Conservation (phyloP, 2,329 filamentous ascomycete species). For the Fusarium aywerte region DNA sequence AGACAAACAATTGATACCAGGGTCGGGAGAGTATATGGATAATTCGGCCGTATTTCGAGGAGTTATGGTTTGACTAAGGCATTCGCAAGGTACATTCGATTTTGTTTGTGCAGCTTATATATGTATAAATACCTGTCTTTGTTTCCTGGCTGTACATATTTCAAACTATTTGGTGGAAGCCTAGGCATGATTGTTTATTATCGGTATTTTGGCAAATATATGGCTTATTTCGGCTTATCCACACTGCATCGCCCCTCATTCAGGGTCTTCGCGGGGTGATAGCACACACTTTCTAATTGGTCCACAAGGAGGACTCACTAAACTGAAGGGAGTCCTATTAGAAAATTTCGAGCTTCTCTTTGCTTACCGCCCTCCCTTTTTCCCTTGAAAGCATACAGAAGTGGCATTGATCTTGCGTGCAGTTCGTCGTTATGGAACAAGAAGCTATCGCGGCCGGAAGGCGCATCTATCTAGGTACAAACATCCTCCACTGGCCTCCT, state of each 20-base stretch:
- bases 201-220: background rate
- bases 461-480: conserved; percentile 66
- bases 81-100: background rate
- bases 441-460: conserved; percentile 47
- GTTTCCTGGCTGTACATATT: background rate
- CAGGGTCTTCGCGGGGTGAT: conserved; percentile 6
- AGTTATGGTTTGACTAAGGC: background rate
- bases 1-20: background rate
- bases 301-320: conserved; percentile 8
- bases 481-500: background rate
- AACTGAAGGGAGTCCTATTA: background rate
- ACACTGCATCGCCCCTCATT: conserved; percentile 6
- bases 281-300: conserved; percentile 3
- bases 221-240: background rate
- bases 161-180: background rate
- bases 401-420: background rate
- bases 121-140: background rate
- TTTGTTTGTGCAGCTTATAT: background rate
- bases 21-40: background rate
- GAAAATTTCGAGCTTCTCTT: background rate
- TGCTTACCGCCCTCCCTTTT: background rate
- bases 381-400: background rate
- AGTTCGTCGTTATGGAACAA: conserved; percentile 12
- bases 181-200: too few relatives aligned
- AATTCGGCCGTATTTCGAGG: background rate